Percentiles rank a stretch among this genome's conserved stretches.
Conservation (phyloP, 2,329 filamentous ascomycete genomes). For the Hansfordia pulvinata region DNA sequence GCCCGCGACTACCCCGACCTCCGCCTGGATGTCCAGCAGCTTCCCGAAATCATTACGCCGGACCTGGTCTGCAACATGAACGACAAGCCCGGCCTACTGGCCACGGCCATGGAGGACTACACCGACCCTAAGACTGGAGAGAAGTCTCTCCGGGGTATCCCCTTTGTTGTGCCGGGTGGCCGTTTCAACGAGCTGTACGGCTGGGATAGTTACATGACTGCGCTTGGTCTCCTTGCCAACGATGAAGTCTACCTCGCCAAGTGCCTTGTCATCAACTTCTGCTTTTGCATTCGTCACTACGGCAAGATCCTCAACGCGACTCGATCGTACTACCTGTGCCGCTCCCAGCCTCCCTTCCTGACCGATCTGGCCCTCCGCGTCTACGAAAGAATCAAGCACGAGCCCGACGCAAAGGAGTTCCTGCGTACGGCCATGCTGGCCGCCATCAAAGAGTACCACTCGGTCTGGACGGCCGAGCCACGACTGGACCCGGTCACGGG, state of each 20-base stretch:
- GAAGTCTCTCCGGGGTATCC: slow-evolving; percentile 62
- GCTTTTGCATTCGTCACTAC: slow-evolving; percentile 96
- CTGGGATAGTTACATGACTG: slow-evolving; percentile 99
- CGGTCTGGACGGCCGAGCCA: slow-evolving; percentile 71
- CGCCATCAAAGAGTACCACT: slow-evolving; percentile 93
- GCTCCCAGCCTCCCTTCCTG: slow-evolving; percentile 91
- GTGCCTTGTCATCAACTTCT: slow-evolving; percentile 91
- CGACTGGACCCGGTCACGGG: slow-evolving; percentile 66
- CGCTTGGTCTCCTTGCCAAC: slow-evolving; percentile 74
- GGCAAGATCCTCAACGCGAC: slow-evolving; percentile 98
- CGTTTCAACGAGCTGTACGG: slow-evolving; percentile 97
- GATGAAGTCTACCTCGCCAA: slow-evolving; percentile 80
- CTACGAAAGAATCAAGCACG: slow-evolving; percentile 84
- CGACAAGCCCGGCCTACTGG: slow-evolving; percentile 74
- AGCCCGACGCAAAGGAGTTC: slow-evolving; percentile 69
- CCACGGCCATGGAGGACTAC: slow-evolving; percentile 74
- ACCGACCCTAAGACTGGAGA: slow-evolving; percentile 53
- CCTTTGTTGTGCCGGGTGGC: slow-evolving; percentile 94
- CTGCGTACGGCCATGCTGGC: slow-evolving; percentile 68
- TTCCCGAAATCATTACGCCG: slow-evolving; percentile 66
- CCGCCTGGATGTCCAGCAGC: slow-evolving; percentile 70
- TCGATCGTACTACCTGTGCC: slow-evolving; percentile 84
- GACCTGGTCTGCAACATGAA: slow-evolving; percentile 77
- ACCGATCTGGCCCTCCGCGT: slow-evolving; percentile 95
- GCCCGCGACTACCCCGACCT: slow-evolving; percentile 70